These are phyloP conservation scores for Suillus spraguei DNA, from an alignment of 768 basidiomycete species.

Conservation along the genomic window DNA sequence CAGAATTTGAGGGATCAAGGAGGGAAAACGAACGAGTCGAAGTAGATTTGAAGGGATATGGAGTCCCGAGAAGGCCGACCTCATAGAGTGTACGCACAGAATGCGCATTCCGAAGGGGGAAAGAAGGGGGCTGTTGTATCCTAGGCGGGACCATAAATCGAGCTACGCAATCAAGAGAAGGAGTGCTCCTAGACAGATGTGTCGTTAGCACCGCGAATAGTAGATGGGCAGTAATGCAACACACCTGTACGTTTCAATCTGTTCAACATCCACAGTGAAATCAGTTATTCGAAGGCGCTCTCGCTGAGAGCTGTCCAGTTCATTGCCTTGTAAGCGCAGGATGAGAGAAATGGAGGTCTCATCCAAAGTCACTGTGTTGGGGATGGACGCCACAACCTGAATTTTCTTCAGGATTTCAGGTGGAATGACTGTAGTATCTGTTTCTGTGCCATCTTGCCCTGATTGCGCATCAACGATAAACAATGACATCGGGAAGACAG, in stretches of 20 bases:
- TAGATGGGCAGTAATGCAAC: constrained; percentile 19
- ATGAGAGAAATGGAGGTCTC: constrained; percentile 54
- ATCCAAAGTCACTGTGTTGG: constrained; percentile 51
- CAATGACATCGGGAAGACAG: constrained; percentile 36
- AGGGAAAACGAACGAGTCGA: constrained; percentile 46
- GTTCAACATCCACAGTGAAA: constrained; percentile 59
- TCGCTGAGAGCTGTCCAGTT: constrained; percentile 50
- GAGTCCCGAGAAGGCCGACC: constrained; percentile 40
- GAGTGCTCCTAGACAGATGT: constrained; percentile 37
- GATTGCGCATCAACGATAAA: constrained; percentile 47
- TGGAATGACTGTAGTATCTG: constrained; percentile 43
- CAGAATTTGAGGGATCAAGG: constrained; percentile 47
- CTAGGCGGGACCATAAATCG: constrained; percentile 59
- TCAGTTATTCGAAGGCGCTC: constrained; percentile 57
- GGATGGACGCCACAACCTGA: constrained; percentile 64
- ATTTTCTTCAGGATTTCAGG: constrained; percentile 59
- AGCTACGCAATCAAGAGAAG: constrained; percentile 43
- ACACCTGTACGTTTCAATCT: constrained; percentile 70
- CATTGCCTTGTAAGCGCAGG: constrained; percentile 61
- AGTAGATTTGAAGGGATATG: constrained; percentile 19
- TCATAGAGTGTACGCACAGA: constrained; percentile 48
- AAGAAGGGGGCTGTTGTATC: constrained; percentile 63
- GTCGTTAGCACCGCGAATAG: constrained; percentile 14
- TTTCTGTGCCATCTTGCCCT: constrained; percentile 17
- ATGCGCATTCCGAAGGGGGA: constrained; percentile 58